A percentile compares a stretch with the other conserved stretches of the same genome.
phyloP scores from a whole-genome alignment of 768 basidiomycete genomes.

The Crassisporium funariophilum region DNA sequence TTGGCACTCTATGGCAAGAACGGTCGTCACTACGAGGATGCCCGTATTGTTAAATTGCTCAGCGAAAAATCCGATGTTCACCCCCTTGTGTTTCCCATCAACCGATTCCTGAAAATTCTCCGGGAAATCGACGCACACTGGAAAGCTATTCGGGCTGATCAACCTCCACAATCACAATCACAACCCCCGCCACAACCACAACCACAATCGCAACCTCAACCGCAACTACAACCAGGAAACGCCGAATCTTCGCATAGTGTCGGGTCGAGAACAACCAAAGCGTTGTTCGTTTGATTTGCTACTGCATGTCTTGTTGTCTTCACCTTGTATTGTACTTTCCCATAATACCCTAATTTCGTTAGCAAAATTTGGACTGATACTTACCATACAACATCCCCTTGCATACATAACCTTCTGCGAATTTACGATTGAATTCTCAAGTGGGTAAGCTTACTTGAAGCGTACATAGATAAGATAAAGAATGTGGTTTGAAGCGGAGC shows the following conservation, averaged over 20 bases:
- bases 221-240: neutral
- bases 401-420: neutral
- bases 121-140: conserved; percentile 49
- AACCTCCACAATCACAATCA: conserved; percentile 20
- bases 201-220: conserved; percentile 1
- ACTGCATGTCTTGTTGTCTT: too few relatives aligned
- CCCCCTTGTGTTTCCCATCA: conserved; percentile 47
- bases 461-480: conserved; percentile 15
- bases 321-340: too few relatives aligned
- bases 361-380: neutral
- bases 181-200: conserved; percentile 5
- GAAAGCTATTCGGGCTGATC: conserved; percentile 24
- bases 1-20: conserved; percentile 58
- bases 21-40: conserved; percentile 51
- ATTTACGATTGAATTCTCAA: neutral
- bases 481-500: conserved; percentile 29
- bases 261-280: conserved; percentile 9
- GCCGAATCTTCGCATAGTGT: conserved; percentile 2
- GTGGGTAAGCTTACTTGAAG: neutral
- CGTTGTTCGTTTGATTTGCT: conserved; percentile 14
- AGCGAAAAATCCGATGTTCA: conserved; percentile 44
- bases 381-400: neutral
- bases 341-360: too few relatives aligned
- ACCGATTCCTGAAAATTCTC: conserved; percentile 50
- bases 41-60: conserved; percentile 51